Percentiles rank a stretch among this genome's conserved stretches.
Conservation (phyloP, 352 stramenopile species). For the Thraustotheca clavata region DNA sequence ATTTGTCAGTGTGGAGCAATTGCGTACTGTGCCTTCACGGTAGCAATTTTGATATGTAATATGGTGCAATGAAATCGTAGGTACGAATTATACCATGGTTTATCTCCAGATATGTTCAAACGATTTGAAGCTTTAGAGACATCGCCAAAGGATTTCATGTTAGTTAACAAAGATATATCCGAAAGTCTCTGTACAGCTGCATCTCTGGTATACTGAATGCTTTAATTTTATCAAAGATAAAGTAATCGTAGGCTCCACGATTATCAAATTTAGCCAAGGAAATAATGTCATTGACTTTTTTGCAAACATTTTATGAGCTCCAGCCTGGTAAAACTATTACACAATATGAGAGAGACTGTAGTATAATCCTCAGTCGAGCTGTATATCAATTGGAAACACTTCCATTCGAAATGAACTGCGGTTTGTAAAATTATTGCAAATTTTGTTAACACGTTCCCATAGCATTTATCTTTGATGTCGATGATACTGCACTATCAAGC, state of each 20-base stretch:
- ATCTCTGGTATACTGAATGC: constrained; percentile 4
- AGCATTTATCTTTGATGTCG: constrained; percentile 17
- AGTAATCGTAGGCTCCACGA: neutral
- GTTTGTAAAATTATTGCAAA: neutral
- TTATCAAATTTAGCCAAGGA: constrained; percentile 10
- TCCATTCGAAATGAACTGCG: neutral
- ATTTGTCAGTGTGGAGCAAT: neutral
- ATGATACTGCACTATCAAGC: constrained; percentile 17
- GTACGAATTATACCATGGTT: constrained; percentile 3
- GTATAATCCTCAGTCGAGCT: constrained; percentile 19
- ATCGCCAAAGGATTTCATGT: neutral
- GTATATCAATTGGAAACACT: constrained; percentile 13
- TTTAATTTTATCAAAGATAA: no score
- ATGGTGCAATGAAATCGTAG: neutral
- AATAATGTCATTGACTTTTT: constrained; percentile 10
- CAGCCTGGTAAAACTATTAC: neutral
- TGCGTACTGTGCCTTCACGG: constrained; percentile 6
- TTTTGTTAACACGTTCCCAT: neutral
- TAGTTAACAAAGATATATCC: neutral
- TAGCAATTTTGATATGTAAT: neutral
- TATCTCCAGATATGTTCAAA: neutral
- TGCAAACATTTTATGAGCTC: constrained; percentile 10
- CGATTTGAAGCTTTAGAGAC: neutral
- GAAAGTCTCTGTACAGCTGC: neutral
- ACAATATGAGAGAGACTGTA: constrained; percentile 13